Conservation (phyloP, 768 basidiomycete genomes). For the Nidularia sp. region DNA sequence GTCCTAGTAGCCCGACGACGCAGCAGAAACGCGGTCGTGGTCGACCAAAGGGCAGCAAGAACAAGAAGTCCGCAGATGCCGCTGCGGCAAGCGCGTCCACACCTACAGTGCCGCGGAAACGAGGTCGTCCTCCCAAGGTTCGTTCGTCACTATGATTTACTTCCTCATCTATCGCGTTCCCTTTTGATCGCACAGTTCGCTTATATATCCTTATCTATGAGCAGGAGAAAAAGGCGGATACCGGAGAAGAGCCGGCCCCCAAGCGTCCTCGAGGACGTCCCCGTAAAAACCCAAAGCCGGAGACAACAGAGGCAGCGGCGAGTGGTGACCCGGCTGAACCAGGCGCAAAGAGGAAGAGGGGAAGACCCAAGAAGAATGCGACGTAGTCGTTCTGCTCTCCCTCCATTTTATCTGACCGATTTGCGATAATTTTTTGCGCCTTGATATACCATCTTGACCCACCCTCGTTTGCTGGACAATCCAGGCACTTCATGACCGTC, state of each 20-base stretch:
- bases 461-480: slow-evolving; percentile 19
- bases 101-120: slow-evolving; percentile 42
- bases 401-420: slow-evolving; percentile 5
- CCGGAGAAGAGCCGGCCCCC: slow-evolving; percentile 43
- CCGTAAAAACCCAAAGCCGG: slow-evolving; percentile 59
- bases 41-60: slow-evolving; percentile 86
- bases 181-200: neutral
- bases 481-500: slow-evolving; percentile 31
- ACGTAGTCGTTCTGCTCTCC: slow-evolving; percentile 17
- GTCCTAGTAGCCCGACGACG: slow-evolving; percentile 29
- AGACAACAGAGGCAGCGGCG: slow-evolving; percentile 30
- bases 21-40: slow-evolving; percentile 81
- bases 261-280: slow-evolving; percentile 77
- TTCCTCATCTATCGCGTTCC: neutral
- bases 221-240: slow-evolving; percentile 40
- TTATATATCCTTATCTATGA: slow-evolving; percentile 5
- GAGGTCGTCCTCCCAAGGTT: slow-evolving; percentile 69
- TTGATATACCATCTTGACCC: slow-evolving; percentile 9
- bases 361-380: slow-evolving; percentile 56
- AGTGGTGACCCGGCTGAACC: slow-evolving; percentile 41
- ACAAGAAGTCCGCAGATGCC: slow-evolving; percentile 40
- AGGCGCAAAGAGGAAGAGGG: slow-evolving; percentile 63
- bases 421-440: slow-evolving; percentile 10
- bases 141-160: slow-evolving; percentile 6
- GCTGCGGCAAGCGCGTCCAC: slow-evolving; percentile 28